Evolutionary conservation across 2,329 filamentous ascomycete species (phyloP).

Genomic region (Botrytis tulipae): DNA sequence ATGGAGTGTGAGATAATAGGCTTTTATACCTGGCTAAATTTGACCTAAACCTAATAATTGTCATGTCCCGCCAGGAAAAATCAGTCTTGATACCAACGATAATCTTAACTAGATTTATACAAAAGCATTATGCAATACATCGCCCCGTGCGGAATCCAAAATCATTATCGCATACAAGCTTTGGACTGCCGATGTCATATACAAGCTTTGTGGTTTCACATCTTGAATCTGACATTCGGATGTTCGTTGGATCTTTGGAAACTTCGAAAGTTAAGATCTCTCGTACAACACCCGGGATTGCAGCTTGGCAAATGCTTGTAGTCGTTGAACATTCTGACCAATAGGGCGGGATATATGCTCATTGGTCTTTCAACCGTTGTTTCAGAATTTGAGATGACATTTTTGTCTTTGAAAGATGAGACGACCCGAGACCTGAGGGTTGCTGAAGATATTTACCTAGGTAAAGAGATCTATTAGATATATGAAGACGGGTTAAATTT

Average conservation of each 20-base stretch:
- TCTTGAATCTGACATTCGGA: not conserved
- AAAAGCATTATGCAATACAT: not conserved
- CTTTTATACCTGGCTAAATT: not conserved
- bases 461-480: not conserved
- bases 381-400: not conserved
- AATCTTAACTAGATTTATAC: not conserved
- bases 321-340: not conserved
- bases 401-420: not conserved
- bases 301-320: constrained; percentile 12
- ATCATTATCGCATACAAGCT: not conserved
- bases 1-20: not conserved
- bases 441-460: not conserved
- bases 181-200: not conserved
- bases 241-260: not conserved
- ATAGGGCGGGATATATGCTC: not conserved
- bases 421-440: not conserved
- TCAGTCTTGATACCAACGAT: not conserved
- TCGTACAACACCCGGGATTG: not conserved
- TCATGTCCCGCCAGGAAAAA: not conserved
- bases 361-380: not conserved
- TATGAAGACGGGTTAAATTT: not conserved
- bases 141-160: not conserved
- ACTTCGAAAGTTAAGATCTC: not conserved
- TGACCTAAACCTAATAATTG: not conserved
- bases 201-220: not conserved